Base-by-base conservation (phyloP, 495 filamentous ascomycete genomes). In the Penicillium argentinense region DNA sequence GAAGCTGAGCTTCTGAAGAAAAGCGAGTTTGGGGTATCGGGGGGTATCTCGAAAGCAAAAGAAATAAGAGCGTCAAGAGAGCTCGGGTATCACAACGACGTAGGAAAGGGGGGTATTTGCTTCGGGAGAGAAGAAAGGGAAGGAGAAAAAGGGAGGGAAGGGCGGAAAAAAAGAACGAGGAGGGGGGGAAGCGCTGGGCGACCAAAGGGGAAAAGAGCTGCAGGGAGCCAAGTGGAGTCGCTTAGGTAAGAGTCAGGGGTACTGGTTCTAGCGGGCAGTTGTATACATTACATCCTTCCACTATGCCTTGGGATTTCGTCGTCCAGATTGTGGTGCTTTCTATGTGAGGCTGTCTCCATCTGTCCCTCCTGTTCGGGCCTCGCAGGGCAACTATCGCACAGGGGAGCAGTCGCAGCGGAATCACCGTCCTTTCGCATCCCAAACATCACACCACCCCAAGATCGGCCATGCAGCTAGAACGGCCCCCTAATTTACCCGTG, bases 11-110 rank as follows among this genome's bases (percentile, higher is more conserved):
- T 55, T 56, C 42, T 38, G 39, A 62, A 48, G 45, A 51, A 62
- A 51, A 40, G 34, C 47, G 49, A 55, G 57, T 46, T 45, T 63
- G 65, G 65, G 72, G 69, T 69, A 57, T 48, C 49, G 54, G 57
- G 57, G 57, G 57, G 66, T 73, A 72, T 75, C 68, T 72, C 54
- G 59, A 53, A 68, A 64, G 66, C 49, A 64, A 58, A 49, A 51
- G 51, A 68, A 70, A 70, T 65, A 65, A 64, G 59, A 72, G 67
- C 67, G 58, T 53, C 56, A 36, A 59, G 59, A 61, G 50, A 72
- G 67, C 69, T 66, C 63, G 72, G 70, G 70, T 73, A 75, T 73
- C 70, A 75, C 63, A 73, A 71, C 48, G 53, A 66, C 65, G 60
- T 56, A 47, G 51, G 45, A 56, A 56, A 57, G 42, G 43, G 50